Conservation (phyloP, 176 grass and related monocot genomes). For the Otatea glauca region DNA sequence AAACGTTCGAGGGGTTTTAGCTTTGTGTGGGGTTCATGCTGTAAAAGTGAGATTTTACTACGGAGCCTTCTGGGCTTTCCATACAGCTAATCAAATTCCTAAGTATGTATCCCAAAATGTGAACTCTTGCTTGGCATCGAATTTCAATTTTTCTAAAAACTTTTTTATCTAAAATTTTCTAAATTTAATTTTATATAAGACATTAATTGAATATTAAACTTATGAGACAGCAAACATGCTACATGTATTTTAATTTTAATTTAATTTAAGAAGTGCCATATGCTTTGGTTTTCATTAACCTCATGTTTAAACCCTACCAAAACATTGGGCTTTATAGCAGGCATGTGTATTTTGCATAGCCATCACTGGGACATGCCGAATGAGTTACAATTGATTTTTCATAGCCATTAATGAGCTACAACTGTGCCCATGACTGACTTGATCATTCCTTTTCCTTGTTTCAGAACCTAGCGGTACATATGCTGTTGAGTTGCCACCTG, state of each 20-base stretch:
- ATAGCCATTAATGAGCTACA: not conserved
- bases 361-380: not conserved
- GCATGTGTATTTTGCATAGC: slow-evolving; percentile 23
- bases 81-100: not conserved
- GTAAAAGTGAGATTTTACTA: not conserved
- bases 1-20: not conserved
- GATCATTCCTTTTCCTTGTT: slow-evolving; percentile 40
- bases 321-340: not conserved
- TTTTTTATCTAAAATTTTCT: not conserved
- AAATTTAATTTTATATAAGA: not conserved
- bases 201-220: not conserved
- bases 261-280: not conserved
- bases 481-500: slow-evolving; percentile 69
- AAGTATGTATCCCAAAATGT: not conserved
- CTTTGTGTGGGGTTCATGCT: not conserved
- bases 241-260: not conserved
- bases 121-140: not conserved
- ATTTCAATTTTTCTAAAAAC: not conserved
- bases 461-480: slow-evolving; percentile 15
- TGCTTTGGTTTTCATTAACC: not conserved
- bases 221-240: not conserved
- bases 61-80: not conserved
- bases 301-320: not conserved
- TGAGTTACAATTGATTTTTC: slow-evolving; percentile 25
- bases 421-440: not conserved